Evolutionary conservation across 352 stramenopile genomes (phyloP).

Genomic region (Pythium rhizo-oryzae): DNA sequence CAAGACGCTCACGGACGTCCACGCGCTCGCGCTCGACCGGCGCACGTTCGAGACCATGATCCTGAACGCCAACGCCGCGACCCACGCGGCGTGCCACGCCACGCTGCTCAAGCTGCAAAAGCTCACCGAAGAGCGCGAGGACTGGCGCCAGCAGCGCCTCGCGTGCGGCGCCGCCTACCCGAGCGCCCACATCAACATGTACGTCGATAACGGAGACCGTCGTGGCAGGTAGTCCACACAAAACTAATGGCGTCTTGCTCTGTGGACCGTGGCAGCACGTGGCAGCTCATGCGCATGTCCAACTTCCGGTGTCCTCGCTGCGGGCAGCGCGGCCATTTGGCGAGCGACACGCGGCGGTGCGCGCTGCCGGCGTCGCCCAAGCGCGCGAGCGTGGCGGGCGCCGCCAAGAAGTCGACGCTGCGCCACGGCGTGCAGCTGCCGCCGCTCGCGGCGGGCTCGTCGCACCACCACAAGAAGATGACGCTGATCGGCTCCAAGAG

Average conservation of each 20-base stretch:
- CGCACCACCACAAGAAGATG: constrained; percentile 19
- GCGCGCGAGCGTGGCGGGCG: constrained; percentile 13
- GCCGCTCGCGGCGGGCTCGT: background rate
- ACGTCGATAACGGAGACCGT: constrained; percentile 16
- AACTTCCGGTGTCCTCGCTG: constrained; percentile 63
- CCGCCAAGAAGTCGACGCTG: constrained; percentile 8
- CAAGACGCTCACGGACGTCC: constrained; percentile 65
- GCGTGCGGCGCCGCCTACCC: constrained; percentile 67
- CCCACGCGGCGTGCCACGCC: constrained; percentile 40
- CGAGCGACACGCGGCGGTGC: constrained; percentile 52
- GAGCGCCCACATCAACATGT: constrained; percentile 74
- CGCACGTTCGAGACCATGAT: constrained; percentile 67
- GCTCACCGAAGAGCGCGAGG: constrained; percentile 59
- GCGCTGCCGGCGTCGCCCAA: constrained; percentile 23
- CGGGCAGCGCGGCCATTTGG: constrained; percentile 55
- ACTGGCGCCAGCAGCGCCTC: constrained; percentile 76
- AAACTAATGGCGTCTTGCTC: background rate
- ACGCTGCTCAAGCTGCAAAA: constrained; percentile 51
- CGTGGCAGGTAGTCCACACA: too few relatives aligned
- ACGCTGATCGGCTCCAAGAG: constrained; percentile 20
- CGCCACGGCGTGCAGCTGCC: constrained; percentile 9
- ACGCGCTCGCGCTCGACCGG: constrained; percentile 63
- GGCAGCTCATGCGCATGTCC: constrained; percentile 78
- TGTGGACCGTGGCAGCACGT: constrained; percentile 44
- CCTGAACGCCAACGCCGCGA: constrained; percentile 44